These are phyloP conservation scores for Venturia carpophila DNA, from an alignment of 2,329 filamentous ascomycete species.

Conservation along the genomic window DNA sequence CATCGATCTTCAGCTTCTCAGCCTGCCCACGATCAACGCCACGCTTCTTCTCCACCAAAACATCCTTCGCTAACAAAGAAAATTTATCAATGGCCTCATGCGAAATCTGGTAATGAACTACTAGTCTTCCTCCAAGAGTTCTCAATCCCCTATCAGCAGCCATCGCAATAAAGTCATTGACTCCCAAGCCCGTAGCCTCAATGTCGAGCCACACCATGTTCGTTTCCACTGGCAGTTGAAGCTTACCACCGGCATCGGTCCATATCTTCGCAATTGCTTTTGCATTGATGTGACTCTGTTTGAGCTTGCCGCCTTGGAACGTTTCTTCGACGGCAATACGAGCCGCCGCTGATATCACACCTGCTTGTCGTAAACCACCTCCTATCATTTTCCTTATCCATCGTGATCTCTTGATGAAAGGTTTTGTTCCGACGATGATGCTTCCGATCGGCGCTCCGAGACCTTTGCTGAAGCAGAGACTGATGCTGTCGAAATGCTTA, in stretches of 20 bases:
- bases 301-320: slow-evolving; percentile 60
- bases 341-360: slow-evolving; percentile 67
- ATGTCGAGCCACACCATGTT: slow-evolving; percentile 88
- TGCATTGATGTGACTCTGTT: slow-evolving; percentile 54
- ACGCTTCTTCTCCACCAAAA: slow-evolving; percentile 15
- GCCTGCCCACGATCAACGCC: neutral
- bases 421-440: slow-evolving; percentile 55
- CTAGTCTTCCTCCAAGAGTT: slow-evolving; percentile 51
- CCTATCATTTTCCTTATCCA: slow-evolving; percentile 76
- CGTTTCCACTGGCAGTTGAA: slow-evolving; percentile 67
- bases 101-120: slow-evolving; percentile 66
- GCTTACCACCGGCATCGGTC: slow-evolving; percentile 59
- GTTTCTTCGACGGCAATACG: slow-evolving; percentile 72
- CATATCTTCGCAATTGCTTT: slow-evolving; percentile 57
- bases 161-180: slow-evolving; percentile 46
- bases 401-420: slow-evolving; percentile 58
- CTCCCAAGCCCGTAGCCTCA: slow-evolving; percentile 48
- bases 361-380: slow-evolving; percentile 68
- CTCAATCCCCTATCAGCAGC: slow-evolving; percentile 52
- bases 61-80: slow-evolving; percentile 8
- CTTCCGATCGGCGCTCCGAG: slow-evolving; percentile 74
- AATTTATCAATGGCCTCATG: slow-evolving; percentile 48
- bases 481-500: slow-evolving; percentile 63
- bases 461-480: slow-evolving; percentile 74
- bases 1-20: neutral